Percentiles rank a stretch among this genome's conserved stretches.
phyloP scores from a whole-genome alignment of 768 basidiomycete species.

The Inosperma sp. region DNA sequence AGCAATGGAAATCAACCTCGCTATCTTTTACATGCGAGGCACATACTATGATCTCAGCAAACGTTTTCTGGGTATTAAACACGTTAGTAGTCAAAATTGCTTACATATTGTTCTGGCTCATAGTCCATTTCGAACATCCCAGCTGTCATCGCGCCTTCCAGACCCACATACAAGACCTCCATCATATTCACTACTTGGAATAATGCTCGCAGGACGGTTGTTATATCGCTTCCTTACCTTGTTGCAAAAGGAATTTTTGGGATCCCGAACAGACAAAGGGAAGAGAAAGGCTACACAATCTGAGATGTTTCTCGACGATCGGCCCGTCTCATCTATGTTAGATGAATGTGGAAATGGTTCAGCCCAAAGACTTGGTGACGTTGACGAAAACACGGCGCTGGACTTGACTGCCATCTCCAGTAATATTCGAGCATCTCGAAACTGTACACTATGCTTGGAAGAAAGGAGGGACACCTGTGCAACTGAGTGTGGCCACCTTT shows the following conservation, averaged over 20 bases:
- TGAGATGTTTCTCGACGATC: slow-evolving; percentile 53
- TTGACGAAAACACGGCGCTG: slow-evolving; percentile 65
- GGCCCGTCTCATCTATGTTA: slow-evolving; percentile 55
- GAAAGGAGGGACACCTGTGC: slow-evolving; percentile 77
- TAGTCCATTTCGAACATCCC: not conserved
- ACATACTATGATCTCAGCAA: slow-evolving; percentile 73
- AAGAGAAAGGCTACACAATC: slow-evolving; percentile 25
- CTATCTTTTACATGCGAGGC: slow-evolving; percentile 74
- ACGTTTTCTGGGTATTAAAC: slow-evolving; percentile 60
- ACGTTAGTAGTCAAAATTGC: slow-evolving; percentile 41
- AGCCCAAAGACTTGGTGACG: slow-evolving; percentile 55
- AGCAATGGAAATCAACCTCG: slow-evolving; percentile 67
- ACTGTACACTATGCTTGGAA: slow-evolving; percentile 81
- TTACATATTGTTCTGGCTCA: not conserved
- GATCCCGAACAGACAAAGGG: slow-evolving; percentile 22
- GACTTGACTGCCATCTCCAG: slow-evolving; percentile 53
- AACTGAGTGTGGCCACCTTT: slow-evolving; percentile 87
- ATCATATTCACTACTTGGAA: slow-evolving; percentile 81
- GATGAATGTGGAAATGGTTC: slow-evolving; percentile 50
- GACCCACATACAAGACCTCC: slow-evolving; percentile 72
- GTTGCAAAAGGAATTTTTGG: slow-evolving; percentile 31
- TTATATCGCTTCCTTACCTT: slow-evolving; percentile 53
- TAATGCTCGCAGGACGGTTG: slow-evolving; percentile 63
- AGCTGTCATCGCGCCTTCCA: slow-evolving; percentile 73
- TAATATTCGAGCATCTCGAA: slow-evolving; percentile 51